A percentile compares a stretch with the other conserved stretches of the same genome.
Conservation (phyloP, 139 green algal genomes). For the Chlamydomonas eustigma region DNA sequence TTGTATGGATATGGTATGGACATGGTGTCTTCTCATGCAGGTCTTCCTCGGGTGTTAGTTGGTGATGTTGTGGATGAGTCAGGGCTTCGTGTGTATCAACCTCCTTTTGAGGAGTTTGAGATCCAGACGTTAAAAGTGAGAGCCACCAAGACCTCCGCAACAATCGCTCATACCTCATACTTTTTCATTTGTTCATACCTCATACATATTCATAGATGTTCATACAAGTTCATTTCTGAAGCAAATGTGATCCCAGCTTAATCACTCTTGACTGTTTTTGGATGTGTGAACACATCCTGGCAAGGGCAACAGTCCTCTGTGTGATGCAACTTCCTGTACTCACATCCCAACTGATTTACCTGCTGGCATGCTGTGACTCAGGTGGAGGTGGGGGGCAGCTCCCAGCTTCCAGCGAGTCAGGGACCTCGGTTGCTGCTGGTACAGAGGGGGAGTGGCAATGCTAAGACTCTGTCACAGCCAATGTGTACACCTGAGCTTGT, state of each 20-base stretch:
- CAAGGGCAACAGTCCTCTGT: neutral
- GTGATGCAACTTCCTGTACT: neutral
- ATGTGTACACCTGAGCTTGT: neutral
- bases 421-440: constrained; percentile 6
- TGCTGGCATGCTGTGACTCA: neutral
- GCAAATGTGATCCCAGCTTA: neutral
- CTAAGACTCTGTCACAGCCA: neutral
- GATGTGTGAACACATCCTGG: neutral
- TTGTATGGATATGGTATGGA: too few relatives aligned
- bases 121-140: constrained; percentile 1
- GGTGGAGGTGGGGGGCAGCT: neutral
- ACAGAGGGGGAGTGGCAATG: neutral
- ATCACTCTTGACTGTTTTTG: neutral
- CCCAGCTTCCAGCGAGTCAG: neutral
- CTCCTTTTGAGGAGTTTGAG: constrained; percentile 19
- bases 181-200: neutral
- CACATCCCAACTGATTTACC: neutral
- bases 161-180: neutral
- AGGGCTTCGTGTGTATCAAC: constrained; percentile 57
- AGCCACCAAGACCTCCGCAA: too few relatives aligned
- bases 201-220: neutral
- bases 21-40: too few relatives aligned
- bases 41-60: neutral
- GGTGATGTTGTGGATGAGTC: constrained; percentile 25
- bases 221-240: constrained; percentile 3